A percentile compares a stretch with the other conserved stretches of the same genome.
Conservation (phyloP, 768 basidiomycete species). For the Amyloporia xantha region DNA sequence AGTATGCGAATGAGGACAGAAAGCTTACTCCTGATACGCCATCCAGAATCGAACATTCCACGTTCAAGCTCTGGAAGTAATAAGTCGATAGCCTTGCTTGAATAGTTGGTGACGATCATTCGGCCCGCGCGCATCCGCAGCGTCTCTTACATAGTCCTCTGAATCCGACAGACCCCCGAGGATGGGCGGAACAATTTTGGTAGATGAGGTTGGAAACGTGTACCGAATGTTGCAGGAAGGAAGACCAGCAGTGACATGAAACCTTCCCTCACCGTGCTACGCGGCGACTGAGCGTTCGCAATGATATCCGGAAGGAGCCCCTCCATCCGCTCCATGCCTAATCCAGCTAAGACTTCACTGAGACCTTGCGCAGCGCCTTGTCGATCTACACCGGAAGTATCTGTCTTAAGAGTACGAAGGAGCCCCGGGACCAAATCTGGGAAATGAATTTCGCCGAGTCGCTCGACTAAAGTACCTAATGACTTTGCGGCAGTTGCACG, state of each 20-base stretch:
- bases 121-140: constrained; percentile 96
- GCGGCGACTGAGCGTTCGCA: constrained; percentile 80
- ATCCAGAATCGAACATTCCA: constrained; percentile 91
- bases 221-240: constrained; percentile 92
- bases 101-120: constrained; percentile 96
- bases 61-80: constrained; percentile 89
- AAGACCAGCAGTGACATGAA: constrained; percentile 98
- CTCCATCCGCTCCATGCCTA: constrained; percentile 97
- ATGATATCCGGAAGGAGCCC: constrained; percentile 92
- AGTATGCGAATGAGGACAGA: constrained; percentile 4
- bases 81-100: constrained; percentile 85
- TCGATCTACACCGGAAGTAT: constrained; percentile 91
- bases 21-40: constrained; percentile 83
- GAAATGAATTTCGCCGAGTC: constrained; percentile 91
- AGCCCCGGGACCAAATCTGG: constrained; percentile 92
- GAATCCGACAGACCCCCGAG: constrained; percentile 85
- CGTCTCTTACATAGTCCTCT: constrained; percentile 94
- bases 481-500: constrained; percentile 96
- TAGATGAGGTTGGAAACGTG: constrained; percentile 92
- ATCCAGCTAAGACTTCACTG: constrained; percentile 88
- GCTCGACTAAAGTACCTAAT: constrained; percentile 92
- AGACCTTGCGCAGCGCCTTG: constrained; percentile 98
- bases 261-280: constrained; percentile 90
- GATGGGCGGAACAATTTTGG: constrained; percentile 93
- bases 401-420: constrained; percentile 81